Percentiles rank a stretch among this genome's conserved stretches.
Conservation (phyloP, 73 alveolate species). For the Tetrahymena malaccensis region DNA sequence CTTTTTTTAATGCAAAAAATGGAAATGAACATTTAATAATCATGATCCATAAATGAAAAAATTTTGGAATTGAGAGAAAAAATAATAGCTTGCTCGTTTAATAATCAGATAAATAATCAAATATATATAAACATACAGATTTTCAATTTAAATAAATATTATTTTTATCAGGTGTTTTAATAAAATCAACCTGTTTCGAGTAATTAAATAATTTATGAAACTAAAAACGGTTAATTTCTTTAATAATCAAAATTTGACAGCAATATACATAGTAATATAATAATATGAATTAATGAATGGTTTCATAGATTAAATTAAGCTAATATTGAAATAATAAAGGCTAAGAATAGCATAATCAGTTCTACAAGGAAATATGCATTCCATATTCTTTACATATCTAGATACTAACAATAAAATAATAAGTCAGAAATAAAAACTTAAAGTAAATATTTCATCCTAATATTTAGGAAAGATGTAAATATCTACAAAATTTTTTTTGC, state of each 20-base stretch:
- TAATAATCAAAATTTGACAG: not conserved
- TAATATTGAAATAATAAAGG: not conserved
- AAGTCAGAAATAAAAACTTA: not conserved
- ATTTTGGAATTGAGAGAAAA: not conserved
- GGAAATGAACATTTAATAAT: too few species aligned
- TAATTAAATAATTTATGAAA: not conserved
- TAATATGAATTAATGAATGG: too few species aligned
- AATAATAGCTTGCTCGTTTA: not conserved
- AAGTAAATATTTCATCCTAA: not conserved
- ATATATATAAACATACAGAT: not conserved
- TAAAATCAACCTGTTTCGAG: not conserved
- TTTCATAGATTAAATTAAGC: not conserved
- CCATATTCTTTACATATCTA: not conserved
- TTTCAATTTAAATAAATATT: not conserved
- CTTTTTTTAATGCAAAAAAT: too few species aligned
- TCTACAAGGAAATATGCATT: too few species aligned
- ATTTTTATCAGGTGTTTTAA: not conserved
- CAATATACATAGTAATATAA: not conserved
- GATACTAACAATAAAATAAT: not conserved
- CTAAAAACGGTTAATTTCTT: not conserved
- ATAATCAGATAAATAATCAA: not conserved
- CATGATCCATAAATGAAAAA: not conserved
- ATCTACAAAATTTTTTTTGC: not conserved
- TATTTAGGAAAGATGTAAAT: not conserved
- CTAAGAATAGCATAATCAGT: not conserved